phyloP scores from a whole-genome alignment of 1,139 yeast species.

The Yamadazyma membranifaciens region DNA sequence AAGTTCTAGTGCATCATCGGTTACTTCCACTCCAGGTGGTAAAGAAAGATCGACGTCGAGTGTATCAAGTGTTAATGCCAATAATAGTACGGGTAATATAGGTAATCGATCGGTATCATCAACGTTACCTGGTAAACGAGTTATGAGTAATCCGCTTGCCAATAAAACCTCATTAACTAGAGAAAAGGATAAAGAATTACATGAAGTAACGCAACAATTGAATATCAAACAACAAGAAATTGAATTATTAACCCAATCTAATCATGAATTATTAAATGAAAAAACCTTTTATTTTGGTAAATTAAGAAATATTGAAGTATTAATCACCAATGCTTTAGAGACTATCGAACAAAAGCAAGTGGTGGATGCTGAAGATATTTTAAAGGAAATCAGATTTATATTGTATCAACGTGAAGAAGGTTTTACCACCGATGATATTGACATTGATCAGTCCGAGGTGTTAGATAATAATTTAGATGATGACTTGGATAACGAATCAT shows the following conservation, averaged over 20 bases:
- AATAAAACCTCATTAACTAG: conserved; percentile 20
- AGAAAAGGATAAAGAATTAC: conserved; percentile 15
- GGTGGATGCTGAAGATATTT: conserved; percentile 37
- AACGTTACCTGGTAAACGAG: conserved; percentile 5
- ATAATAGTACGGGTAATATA: neutral
- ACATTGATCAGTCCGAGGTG: conserved; percentile 9
- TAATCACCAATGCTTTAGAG: conserved; percentile 56
- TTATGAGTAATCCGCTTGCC: conserved; percentile 5
- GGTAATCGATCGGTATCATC: neutral
- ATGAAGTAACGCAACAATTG: conserved; percentile 33
- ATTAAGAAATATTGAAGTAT: conserved; percentile 81
- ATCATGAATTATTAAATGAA: conserved; percentile 63
- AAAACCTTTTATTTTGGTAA: conserved; percentile 89
- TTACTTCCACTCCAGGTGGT: neutral
- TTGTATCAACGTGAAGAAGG: conserved; percentile 84
- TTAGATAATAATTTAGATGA: neutral
- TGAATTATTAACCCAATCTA: conserved; percentile 24
- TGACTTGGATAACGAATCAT: conserved; percentile 1
- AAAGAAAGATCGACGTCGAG: neutral
- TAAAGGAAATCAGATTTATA: conserved; percentile 68
- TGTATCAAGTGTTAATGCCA: neutral
- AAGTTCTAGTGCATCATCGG: neutral
- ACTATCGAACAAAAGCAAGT: conserved; percentile 24
- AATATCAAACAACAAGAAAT: no score
- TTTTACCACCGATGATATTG: conserved; percentile 38